Evolutionary conservation across 2,329 filamentous ascomycete species (phyloP), one percentile per base, ranked within the genome.

Genomic region (Aspergillus brunneoviolaceus): DNA sequence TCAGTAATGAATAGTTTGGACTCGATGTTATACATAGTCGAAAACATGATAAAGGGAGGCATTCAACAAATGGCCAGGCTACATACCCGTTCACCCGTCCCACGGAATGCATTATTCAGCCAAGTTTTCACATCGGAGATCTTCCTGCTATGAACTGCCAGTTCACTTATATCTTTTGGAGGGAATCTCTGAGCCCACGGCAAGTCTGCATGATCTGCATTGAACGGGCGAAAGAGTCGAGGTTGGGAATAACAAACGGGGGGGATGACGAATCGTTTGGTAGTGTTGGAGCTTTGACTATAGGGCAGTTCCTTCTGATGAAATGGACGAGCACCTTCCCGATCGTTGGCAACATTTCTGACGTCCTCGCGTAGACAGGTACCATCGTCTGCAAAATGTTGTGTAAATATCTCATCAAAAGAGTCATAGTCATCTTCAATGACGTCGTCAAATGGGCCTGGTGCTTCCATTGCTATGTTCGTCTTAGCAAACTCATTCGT

Each of bases 141-240:
- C 75, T 99, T 99, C 69, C 86, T 95, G 80, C 96, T 97, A 75
- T 99, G 93, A 19, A 99, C 94, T 0, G 90, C 94, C 50, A 99
- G 80, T 77, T 98, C 94, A 16, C 92, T 87, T 12, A 97, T 74
- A 66, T 85, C 89, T 2, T 74, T 70, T 0, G 94, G 94, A 2
- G 85, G 88, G 74, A 92, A 98, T 66, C 88, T 86, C 67, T 97
- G 93, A 16, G 90, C 90, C 94, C 94, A 98, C 3, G 94, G 92
- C 55, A 89, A 84, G 52, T 81, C 76, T 65, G 92, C 88, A 39
- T 64, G 47, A 11, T 49, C 10, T 29, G 51, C 39, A 6, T 25
- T 14, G 14, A 45, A 55, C 9, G 45, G 7, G 12, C 66, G 69
- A 21, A 69, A 64, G 2, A 27, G 47, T 52, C 47, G 45, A 39